Evolutionary conservation across 2,329 filamentous ascomycete species (phyloP), one percentile per base, ranked within the genome.

Genomic region (Fusarium armeniacum): DNA sequence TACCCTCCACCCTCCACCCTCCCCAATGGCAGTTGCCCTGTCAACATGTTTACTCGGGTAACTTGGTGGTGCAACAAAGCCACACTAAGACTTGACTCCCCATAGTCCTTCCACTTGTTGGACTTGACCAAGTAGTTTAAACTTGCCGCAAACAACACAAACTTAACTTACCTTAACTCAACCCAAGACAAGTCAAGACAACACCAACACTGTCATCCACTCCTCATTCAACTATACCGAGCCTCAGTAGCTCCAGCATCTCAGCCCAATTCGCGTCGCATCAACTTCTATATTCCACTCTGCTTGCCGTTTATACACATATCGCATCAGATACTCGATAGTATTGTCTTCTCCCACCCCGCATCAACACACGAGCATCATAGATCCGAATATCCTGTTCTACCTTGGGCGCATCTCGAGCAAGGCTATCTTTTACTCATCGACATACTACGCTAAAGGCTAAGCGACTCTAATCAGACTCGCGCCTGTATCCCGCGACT

Each of bases 1-100:
- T 40, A 51, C 22, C 47, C 33, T 36, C 47, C 44, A 46, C 24
- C 44, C 24, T 32, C 20, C 20, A 26, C 24, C 24, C 7, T 30
- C 61, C 61, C 61, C 61, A 46, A 64, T 64, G 44, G 45, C 33
- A 44, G 79, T 80, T 80, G 79, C 78, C 73, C 51, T 44, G 78
- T 72, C 79, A 80, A 80, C 79, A 66, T 68, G 67, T 76, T 75
- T 73, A 76, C 76, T 72, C 70, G 69, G 59, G 62, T 74, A 71
- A 73, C 73, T 75, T 70, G 73, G 68, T 66, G 59, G 63, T 69
- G 68, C 59, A 74, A 73, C 72, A 70, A 70, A 54, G 62, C 66
- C 69, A 66, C 71, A 69, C 65, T 70, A 65, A 72, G 67, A 70
- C 69, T 70, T 62, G 63, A 65, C 62, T 70, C 67, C 59, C 55